These are phyloP conservation scores for Phaeosphaeriaceae sp. DNA, from an alignment of 2,329 filamentous ascomycete genomes.

Conservation along the genomic window DNA sequence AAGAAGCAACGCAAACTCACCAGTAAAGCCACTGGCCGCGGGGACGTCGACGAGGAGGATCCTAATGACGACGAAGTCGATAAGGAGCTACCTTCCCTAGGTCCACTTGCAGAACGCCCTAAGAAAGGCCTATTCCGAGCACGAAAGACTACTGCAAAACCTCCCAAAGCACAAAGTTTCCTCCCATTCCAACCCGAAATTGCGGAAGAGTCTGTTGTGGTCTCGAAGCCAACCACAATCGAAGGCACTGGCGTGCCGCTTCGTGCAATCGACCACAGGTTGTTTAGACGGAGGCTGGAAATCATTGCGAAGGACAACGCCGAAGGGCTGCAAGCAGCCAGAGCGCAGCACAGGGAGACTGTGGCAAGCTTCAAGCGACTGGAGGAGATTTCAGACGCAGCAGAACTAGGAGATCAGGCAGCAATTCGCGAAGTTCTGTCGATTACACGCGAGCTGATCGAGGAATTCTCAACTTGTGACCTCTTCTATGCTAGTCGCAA, in stretches of 20 bases:
- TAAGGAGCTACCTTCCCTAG: conserved; percentile 24
- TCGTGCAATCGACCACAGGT: conserved; percentile 33
- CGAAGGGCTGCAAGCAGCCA: conserved; percentile 53
- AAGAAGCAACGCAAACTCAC: conserved; percentile 35
- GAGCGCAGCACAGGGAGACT: conserved; percentile 47
- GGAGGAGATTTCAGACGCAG: conserved; percentile 47
- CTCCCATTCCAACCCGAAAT: conserved; percentile 31
- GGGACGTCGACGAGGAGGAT: conserved; percentile 26
- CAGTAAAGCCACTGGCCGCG: conserved; percentile 29
- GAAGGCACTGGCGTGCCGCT: conserved; percentile 39
- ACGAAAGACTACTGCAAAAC: conserved; percentile 21
- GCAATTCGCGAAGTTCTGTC: conserved; percentile 65
- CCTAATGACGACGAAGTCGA: conserved; percentile 16
- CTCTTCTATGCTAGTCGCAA: conserved; percentile 62
- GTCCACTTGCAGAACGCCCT: conserved; percentile 30
- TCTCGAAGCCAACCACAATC: conserved; percentile 23
- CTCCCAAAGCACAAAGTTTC: conserved; percentile 33
- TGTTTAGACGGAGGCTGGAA: conserved; percentile 40
- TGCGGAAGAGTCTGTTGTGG: conserved; percentile 7
- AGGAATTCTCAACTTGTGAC: conserved; percentile 67
- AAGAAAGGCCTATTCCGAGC: conserved; percentile 39
- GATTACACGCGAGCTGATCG: conserved; percentile 63
- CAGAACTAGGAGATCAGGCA: conserved; percentile 58
- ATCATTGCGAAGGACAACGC: conserved; percentile 29
- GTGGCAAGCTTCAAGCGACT: conserved; percentile 54